Base-by-base conservation (phyloP, 2,329 filamentous ascomycete species). In the Hypoxylon sp. region DNA sequence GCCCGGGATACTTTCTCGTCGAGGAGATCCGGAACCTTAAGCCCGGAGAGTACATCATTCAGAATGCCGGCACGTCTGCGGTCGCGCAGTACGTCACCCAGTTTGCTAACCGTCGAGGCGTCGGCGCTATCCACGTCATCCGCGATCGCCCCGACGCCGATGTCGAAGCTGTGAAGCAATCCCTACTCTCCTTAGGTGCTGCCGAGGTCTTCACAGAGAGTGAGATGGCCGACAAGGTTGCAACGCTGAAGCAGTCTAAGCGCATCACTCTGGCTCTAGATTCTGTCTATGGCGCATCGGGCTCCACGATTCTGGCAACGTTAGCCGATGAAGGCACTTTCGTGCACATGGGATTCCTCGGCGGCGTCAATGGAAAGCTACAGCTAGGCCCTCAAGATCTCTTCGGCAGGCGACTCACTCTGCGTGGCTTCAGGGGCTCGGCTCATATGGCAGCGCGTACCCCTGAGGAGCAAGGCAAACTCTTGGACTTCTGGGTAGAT, bases 401-500 rank as follows among this genome's bases (percentile, higher is more conserved):
- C 8, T 42, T 42, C 21, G 38, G 38, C 21, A 42, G 38, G 20
- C 38, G 38, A 26, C 38, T 42, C 38, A 42, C 38, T 42, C 21
- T 42, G 4, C 38, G 38, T 2, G 38, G 38, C 17, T 42, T 42
- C 38, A 42, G 38, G 38, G 38, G 38, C 21, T 42, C 38, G 13
- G 38, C 38, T 4, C 38, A 42, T 24, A 42, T 42, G 38, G 38
- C 38, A 7, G 38, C 38, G 15, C 38, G 38, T 13, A 42, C 20
- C 21, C 21, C 38, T 9, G 38, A 42, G 21, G 38, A 42, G 38
- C 38, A 42, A 42, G 21, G 38, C 13, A 42, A 26, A 9, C 38
- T 42, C 21, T 24, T 42, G 20, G 20, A 42, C 8, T 42, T 21
- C 20, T 42, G 38, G 38, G 38, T 42, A 15, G 38, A 42, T 24